Percentiles rank a stretch among this genome's conserved stretches.
Evolutionary conservation across 257 asterid genomes (phyloP).

Genomic region (Galeopsis tetrahit): DNA sequence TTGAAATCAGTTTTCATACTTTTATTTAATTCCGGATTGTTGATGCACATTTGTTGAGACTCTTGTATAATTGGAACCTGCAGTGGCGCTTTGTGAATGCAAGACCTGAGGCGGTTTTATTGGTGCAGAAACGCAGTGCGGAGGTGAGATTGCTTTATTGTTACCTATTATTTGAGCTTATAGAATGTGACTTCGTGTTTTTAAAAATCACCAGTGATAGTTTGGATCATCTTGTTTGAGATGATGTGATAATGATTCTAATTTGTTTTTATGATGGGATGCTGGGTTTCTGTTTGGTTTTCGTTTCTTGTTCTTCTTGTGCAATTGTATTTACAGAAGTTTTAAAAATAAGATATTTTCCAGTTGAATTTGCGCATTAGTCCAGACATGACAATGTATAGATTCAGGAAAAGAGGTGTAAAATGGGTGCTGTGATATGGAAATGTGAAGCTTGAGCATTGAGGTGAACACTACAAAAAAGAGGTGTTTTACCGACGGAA

Average conservation of each 20-base stretch:
- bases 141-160: constrained; percentile 63
- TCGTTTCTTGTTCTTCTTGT: not conserved
- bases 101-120: constrained; percentile 68
- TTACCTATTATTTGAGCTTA: constrained; percentile 5
- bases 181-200: not conserved
- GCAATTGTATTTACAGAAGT: too few relatives aligned
- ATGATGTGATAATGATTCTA: constrained; percentile 10
- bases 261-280: constrained; percentile 8
- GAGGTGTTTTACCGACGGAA: too few relatives aligned
- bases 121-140: constrained; percentile 76
- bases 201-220: not conserved
- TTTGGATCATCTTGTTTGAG: constrained; percentile 17
- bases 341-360: not conserved
- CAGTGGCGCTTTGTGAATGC: constrained; percentile 96
- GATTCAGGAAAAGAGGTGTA: not conserved
- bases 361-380: not conserved
- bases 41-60: constrained; percentile 88
- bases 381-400: not conserved
- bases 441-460: not conserved
- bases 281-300: not conserved
- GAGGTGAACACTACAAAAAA: not conserved
- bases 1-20: too few relatives aligned
- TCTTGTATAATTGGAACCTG: constrained; percentile 84
- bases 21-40: too few relatives aligned
- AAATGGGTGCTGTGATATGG: not conserved